Base-by-base conservation (phyloP, 2,329 filamentous ascomycete genomes). In the Pseudogymnoascus sp. region DNA sequence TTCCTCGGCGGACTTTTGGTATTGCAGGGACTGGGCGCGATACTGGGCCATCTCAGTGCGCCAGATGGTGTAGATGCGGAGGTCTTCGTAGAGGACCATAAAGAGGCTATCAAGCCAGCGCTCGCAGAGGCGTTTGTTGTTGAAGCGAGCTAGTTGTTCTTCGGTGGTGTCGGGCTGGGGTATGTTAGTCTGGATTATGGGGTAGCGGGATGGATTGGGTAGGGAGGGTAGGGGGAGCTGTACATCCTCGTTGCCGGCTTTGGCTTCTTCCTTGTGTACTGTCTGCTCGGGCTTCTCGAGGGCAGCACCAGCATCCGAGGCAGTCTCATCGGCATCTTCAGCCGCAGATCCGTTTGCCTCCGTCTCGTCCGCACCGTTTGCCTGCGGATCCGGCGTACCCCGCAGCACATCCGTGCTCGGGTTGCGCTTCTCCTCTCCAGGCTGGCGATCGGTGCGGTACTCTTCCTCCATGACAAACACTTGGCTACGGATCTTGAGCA, bases 391-490 rank as follows among this genome's bases (percentile, higher is more conserved):
- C 16, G 90, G 88, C 26, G 87, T 87, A 49, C 88, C 87, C 63
- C 87, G 86, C 52, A 96, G 79, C 59, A 86, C 89, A 68, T 92
- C 88, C 49, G 88, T 90, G 78, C 91, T 94, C 59, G 92, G 83
- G 72, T 89, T 92, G 49, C 89, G 84, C 69, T 86, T 87, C 59
- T 78, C 71, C 39, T 68, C 75, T 23, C 79, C 75, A 65, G 87
- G 85, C 63, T 90, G 86, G 75, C 90, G 91, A 76, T 97, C 94
- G 63, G 88, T 89, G 59, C 94, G 86, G 73, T 99, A 99, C 74
- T 99, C 94, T 72, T 99, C 94, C 74, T 99, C 94, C 94, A 99
- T 99, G 59, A 99, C 94, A 69, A 99, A 99, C 1, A 99, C 94
- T 66, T 93, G 92, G 77, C 93, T 97, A 68, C 94, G 85, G 70